These are phyloP conservation scores for Penicillium diatomitis DNA, from an alignment of 495 filamentous ascomycete genomes.

Conservation along the genomic window DNA sequence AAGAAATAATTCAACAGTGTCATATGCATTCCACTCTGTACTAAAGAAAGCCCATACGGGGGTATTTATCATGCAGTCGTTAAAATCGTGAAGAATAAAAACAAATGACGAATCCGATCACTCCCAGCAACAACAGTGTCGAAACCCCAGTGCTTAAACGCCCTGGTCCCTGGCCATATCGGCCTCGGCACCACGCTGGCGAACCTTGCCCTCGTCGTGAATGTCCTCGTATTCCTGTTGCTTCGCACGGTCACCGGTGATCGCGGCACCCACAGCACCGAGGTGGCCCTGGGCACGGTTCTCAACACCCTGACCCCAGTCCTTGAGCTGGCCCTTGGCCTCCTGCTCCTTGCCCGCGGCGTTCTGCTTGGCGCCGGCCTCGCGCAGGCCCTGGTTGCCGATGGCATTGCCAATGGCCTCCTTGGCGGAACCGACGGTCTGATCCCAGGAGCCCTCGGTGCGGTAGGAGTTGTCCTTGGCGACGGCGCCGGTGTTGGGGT, in stretches of 20 bases:
- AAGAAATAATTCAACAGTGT: no score
- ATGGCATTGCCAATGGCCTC: conserved; percentile 67
- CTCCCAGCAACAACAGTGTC: neutral
- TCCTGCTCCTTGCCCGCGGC: conserved; percentile 70
- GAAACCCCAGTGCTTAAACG: conserved; percentile 2
- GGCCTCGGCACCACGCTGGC: conserved; percentile 73
- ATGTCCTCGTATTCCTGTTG: conserved; percentile 52
- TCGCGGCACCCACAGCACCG: conserved; percentile 55
- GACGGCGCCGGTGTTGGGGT: conserved; percentile 60
- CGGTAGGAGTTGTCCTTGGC: conserved; percentile 68
- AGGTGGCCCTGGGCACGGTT: conserved; percentile 67
- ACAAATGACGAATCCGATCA: neutral
- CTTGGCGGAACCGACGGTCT: conserved; percentile 79
- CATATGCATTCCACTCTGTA: no score
- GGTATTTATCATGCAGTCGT: no score
- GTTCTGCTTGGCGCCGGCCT: conserved; percentile 69
- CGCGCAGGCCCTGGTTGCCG: conserved; percentile 66
- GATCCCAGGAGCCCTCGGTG: conserved; percentile 66
- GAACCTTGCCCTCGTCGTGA: conserved; percentile 81
- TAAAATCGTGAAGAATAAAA: no score
- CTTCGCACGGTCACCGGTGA: conserved; percentile 60
- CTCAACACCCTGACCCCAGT: conserved; percentile 58
- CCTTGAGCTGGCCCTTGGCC: conserved; percentile 73
- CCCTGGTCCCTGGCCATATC: conserved; percentile 65
- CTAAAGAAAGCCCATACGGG: no score